These are phyloP conservation scores for Lagenidium giganteum DNA, from an alignment of 352 stramenopile species.

Conservation along the genomic window DNA sequence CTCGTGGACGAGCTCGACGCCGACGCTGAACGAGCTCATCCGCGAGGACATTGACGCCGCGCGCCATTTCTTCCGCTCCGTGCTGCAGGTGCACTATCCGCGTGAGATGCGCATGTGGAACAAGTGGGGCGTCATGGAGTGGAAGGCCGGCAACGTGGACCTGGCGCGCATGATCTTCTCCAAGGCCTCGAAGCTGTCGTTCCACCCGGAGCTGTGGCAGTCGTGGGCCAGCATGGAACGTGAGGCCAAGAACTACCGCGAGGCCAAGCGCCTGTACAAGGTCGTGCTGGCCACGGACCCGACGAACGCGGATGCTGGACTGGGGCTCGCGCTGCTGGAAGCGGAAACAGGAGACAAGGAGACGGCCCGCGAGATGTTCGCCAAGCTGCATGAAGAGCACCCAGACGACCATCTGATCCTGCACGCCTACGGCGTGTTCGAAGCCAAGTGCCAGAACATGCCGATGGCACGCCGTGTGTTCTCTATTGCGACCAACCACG, in stretches of 20 bases:
- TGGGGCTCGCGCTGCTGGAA: conserved; percentile 71
- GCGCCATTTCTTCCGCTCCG: conserved; percentile 71
- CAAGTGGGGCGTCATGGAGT: conserved; percentile 89
- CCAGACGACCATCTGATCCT: conserved; percentile 66
- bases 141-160: conserved; percentile 78
- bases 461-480: conserved; percentile 65
- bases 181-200: conserved; percentile 71
- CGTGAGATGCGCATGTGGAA: conserved; percentile 90
- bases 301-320: conserved; percentile 54
- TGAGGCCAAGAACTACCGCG: conserved; percentile 62
- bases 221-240: conserved; percentile 86
- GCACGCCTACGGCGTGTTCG: conserved; percentile 71
- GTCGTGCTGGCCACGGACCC: conserved; percentile 79
- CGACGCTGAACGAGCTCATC: conserved; percentile 78
- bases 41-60: conserved; percentile 68
- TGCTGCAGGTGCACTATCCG: conserved; percentile 72
- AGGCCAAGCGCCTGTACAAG: conserved; percentile 77
- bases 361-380: conserved; percentile 54
- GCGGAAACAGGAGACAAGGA: conserved; percentile 45
- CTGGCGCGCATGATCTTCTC: conserved; percentile 83
- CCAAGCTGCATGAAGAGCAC: conserved; percentile 43
- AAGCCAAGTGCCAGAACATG: conserved; percentile 68
- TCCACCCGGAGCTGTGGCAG: conserved; percentile 70
- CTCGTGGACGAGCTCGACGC: conserved; percentile 46
- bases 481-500: conserved; percentile 34